Evolutionary conservation across 1,139 yeast genomes (phyloP).

Genomic region (Yamadazyma pseudoaaseri): DNA sequence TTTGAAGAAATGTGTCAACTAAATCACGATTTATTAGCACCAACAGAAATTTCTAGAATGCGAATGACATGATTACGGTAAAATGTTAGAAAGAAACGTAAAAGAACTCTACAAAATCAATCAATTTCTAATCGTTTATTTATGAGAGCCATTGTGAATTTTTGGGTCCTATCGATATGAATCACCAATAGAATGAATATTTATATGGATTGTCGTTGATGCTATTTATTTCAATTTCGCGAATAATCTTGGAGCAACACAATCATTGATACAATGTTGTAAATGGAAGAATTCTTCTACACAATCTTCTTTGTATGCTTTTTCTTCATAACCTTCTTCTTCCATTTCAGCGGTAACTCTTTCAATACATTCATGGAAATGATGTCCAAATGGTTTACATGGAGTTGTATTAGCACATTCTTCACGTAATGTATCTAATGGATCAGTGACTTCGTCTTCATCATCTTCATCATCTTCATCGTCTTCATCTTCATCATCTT

Average conservation of each 20-base stretch:
- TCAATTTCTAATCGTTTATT: conserved; percentile 4
- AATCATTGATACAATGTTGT: conserved; percentile 88
- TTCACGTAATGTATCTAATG: conserved; percentile 62
- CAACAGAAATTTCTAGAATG: conserved; percentile 4
- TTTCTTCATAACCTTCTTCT: conserved; percentile 77
- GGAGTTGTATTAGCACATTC: conserved; percentile 67
- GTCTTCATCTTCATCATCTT: conserved; percentile 53
- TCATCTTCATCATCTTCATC: conserved; percentile 73
- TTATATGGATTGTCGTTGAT: background rate
- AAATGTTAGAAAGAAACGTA: too few relatives aligned
- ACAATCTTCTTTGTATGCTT: conserved; percentile 92
- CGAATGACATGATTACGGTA: background rate
- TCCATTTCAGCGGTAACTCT: conserved; percentile 88
- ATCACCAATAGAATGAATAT: background rate
- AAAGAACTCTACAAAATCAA: too few relatives aligned
- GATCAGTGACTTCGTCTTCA: conserved; percentile 72
- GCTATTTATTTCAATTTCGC: conserved; percentile 66
- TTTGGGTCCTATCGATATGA: background rate
- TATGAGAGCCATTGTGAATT: conserved; percentile 1
- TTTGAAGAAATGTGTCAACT: too few relatives aligned
- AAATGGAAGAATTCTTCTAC: conserved; percentile 97
- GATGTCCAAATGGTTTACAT: conserved; percentile 79
- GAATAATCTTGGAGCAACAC: conserved; percentile 91
- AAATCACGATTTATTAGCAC: too few relatives aligned
- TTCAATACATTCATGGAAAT: conserved; percentile 91